These are phyloP conservation scores for Eucalyptus tenuipes DNA, from an alignment of 345 rosid genomes.

Conservation along the genomic window DNA sequence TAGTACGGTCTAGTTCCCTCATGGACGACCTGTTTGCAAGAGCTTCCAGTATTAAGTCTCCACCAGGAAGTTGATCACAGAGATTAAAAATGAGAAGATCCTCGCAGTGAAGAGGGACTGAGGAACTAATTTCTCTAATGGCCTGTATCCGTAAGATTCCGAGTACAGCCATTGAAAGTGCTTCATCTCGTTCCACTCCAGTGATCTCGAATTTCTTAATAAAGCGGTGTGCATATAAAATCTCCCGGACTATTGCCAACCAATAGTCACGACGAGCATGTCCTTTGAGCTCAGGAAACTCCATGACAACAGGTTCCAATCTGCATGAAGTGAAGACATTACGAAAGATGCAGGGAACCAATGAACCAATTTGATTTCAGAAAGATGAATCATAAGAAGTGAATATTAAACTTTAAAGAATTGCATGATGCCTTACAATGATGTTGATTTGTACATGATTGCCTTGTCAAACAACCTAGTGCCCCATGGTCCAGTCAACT, in stretches of 20 bases:
- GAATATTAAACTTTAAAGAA: not conserved
- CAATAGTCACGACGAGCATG: slow-evolving; percentile 92
- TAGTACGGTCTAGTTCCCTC: slow-evolving; percentile 38
- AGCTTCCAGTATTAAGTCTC: slow-evolving; percentile 81
- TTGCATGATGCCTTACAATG: slow-evolving; percentile 52
- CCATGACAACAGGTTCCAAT: slow-evolving; percentile 80
- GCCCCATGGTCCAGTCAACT: slow-evolving; percentile 98
- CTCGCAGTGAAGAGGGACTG: slow-evolving; percentile 21
- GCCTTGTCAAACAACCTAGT: slow-evolving; percentile 97
- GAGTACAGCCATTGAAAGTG: slow-evolving; percentile 77
- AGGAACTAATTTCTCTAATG: slow-evolving; percentile 48
- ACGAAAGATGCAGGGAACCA: not conserved
- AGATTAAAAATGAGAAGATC: slow-evolving; percentile 79
- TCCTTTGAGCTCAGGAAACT: slow-evolving; percentile 96
- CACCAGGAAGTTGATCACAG: slow-evolving; percentile 95
- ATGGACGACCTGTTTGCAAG: slow-evolving; percentile 60
- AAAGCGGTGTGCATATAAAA: slow-evolving; percentile 62
- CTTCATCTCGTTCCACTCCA: slow-evolving; percentile 58
- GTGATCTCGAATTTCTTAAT: slow-evolving; percentile 52
- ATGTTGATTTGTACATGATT: slow-evolving; percentile 67
- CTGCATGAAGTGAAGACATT: slow-evolving; percentile 26
- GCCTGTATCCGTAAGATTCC: slow-evolving; percentile 84
- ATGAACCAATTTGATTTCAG: not conserved
- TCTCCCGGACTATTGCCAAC: slow-evolving; percentile 71
- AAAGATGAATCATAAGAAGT: not conserved